A percentile compares a stretch with the other conserved stretches of the same genome.
phyloP scores from a whole-genome alignment of 371 early-diverging fungal species.

The Cokeromyces recurvatus region DNA sequence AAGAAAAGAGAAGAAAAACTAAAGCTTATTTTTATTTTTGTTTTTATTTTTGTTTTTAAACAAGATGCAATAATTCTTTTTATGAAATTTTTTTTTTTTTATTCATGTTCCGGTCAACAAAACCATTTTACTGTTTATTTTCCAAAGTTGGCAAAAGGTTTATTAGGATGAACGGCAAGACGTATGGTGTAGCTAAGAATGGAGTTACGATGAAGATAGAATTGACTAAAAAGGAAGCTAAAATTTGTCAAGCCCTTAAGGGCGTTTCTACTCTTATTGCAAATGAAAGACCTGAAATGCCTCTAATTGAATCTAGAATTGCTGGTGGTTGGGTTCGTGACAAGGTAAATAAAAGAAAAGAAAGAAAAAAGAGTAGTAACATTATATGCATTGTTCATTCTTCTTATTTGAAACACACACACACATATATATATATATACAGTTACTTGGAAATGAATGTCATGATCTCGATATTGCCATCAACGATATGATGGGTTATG shows the following conservation, averaged over 20 bases:
- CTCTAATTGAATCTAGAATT: constrained; percentile 74
- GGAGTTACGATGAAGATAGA: constrained; percentile 36
- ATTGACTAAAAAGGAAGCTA: constrained; percentile 51
- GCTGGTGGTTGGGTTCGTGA: constrained; percentile 99
- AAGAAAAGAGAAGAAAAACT: no score
- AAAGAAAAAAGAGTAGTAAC: no score
- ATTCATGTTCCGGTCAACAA: constrained; percentile 6
- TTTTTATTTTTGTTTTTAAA: no score
- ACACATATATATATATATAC: background rate
- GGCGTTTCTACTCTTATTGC: constrained; percentile 55
- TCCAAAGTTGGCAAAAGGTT: background rate
- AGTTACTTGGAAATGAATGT: constrained; percentile 86
- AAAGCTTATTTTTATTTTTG: no score
- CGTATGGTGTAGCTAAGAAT: constrained; percentile 35
- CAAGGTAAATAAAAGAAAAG: constrained; percentile 56
- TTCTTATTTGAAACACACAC: no score
- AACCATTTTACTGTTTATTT: background rate
- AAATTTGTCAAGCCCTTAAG: constrained; percentile 61
- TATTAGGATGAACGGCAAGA: constrained; percentile 5
- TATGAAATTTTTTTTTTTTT: background rate
- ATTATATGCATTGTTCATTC: no score
- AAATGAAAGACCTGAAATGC: constrained; percentile 40
- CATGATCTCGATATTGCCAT: constrained; percentile 98
- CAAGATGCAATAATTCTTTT: no score
- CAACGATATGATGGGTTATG: constrained; percentile 92